Evolutionary conservation across 2,329 filamentous ascomycete genomes (phyloP), one percentile per base, ranked within the genome.

Genomic region (Phaeophleospora eucalypticola): DNA sequence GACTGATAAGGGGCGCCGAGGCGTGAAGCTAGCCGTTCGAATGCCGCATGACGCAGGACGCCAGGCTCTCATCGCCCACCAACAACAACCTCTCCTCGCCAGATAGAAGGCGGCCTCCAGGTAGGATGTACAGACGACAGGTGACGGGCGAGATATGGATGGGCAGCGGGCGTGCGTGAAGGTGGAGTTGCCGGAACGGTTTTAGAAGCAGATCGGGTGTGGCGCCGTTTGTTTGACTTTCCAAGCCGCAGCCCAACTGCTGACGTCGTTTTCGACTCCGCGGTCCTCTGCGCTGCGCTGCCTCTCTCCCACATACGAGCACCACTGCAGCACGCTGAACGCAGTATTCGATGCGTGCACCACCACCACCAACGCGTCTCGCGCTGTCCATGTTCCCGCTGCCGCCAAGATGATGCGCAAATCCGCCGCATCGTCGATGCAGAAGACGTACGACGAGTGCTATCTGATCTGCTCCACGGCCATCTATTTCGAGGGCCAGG

Each of bases 391-490:
- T 47, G 45, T 36, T 9, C 21, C 21, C 38, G 29, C 34, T 20
- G 45, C 45, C 19, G 14, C 37, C 48, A 56, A 41, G 29, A 62
- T 62, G 60, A 53, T 60, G 51, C 54, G 58, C 64, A 73, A 73
- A 67, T 82, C 82, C 64, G 74, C 76, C 53, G 77, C 83, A 64
- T 82, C 86, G 69, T 82, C 83, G 53, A 82, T 96, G 68, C 91
- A 97, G 73, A 96, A 95, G 79, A 95, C 89, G 46, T 97, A 97
- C 72, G 91, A 97, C 73, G 89, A 97, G 69, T 90, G 87, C 69
- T 96, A 95, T 71, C 73, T 96, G 60, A 89, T 86, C 65, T 96
- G 90, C 71, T 96, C 90, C 12, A 97, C 90, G 1, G 91, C 91
- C 33, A 87, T 95, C 43, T 96, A 95, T 71, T 96, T 95, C 68